phyloP scores from a whole-genome alignment of 164 flowering plant genomes.

The Nymphaea colorata region DNA sequence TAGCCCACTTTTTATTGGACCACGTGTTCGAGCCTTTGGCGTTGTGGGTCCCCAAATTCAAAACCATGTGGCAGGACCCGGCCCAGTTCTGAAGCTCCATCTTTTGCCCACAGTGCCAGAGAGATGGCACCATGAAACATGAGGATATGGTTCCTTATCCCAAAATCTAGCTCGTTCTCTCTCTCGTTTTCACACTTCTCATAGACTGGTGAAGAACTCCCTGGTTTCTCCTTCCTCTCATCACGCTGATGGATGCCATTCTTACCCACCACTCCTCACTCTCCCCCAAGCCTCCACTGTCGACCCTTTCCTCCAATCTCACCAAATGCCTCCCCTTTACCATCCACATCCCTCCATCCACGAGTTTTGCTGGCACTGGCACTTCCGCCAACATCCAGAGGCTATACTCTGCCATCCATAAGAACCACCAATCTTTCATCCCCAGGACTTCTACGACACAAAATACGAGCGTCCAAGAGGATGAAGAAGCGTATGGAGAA shows the following conservation, averaged over 20 bases:
- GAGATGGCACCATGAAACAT: not conserved
- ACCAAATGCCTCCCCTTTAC: slow-evolving; percentile 6
- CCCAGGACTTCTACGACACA: slow-evolving; percentile 7
- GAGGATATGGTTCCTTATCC: slow-evolving; percentile 27
- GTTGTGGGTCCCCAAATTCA: not conserved
- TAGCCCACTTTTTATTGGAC: not conserved
- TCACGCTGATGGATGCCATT: slow-evolving; percentile 31
- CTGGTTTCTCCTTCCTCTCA: not conserved
- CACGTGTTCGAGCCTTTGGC: not conserved
- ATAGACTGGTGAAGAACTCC: not conserved
- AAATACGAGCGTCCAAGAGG: slow-evolving; percentile 10
- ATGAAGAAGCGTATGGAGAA: slow-evolving; percentile 70
- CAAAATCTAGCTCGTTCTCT: not conserved
- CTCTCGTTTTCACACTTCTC: not conserved
- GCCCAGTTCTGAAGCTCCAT: not conserved
- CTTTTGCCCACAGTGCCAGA: not conserved
- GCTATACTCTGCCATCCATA: not conserved
- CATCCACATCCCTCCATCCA: not conserved
- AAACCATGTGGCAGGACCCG: not conserved
- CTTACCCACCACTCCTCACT: slow-evolving; percentile 30
- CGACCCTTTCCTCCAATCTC: slow-evolving; percentile 3
- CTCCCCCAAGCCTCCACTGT: slow-evolving; percentile 9
- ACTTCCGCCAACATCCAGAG: slow-evolving; percentile 2
- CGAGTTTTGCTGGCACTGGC: slow-evolving; percentile 6
- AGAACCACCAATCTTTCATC: slow-evolving; percentile 5